Conservation (phyloP, 2,329 filamentous ascomycete species). For the Colletotrichum truncatum region DNA sequence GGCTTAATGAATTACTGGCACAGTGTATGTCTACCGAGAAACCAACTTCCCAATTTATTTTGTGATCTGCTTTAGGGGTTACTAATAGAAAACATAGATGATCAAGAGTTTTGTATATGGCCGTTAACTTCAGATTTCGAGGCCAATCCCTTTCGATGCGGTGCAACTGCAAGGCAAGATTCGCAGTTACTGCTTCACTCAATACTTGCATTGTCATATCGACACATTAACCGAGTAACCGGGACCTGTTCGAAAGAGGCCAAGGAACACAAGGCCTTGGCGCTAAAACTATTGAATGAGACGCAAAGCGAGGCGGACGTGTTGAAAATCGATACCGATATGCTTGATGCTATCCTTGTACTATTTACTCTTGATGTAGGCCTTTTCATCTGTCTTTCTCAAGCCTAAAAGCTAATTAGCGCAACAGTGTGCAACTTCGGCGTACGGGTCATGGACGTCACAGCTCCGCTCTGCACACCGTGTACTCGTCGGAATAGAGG, state of each 20-base stretch:
- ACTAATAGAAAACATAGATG: slow-evolving; percentile 34
- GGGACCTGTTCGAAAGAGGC: slow-evolving; percentile 35
- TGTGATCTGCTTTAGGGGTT: too few relatives aligned
- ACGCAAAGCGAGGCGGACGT: slow-evolving; percentile 18
- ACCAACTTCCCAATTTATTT: too few relatives aligned
- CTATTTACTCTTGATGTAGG: slow-evolving; percentile 44
- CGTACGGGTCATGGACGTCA: slow-evolving; percentile 40
- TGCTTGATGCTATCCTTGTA: slow-evolving; percentile 41
- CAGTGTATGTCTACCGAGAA: not conserved
- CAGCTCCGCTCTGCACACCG: slow-evolving; percentile 37
- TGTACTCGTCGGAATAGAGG: slow-evolving; percentile 36
- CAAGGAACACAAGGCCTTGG: slow-evolving; percentile 33
- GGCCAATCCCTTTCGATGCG: slow-evolving; percentile 43
- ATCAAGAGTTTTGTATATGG: slow-evolving; percentile 44
- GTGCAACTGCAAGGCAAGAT: slow-evolving; percentile 32
- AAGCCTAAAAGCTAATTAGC: too few relatives aligned
- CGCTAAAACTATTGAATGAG: slow-evolving; percentile 36
- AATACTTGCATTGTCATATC: slow-evolving; percentile 41
- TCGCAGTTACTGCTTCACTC: slow-evolving; percentile 42
- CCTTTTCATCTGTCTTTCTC: not conserved
- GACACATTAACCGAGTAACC: slow-evolving; percentile 39
- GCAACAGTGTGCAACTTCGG: slow-evolving; percentile 43
- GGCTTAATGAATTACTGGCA: slow-evolving; percentile 5
- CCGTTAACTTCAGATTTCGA: slow-evolving; percentile 42
- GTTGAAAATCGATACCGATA: slow-evolving; percentile 14